phyloP scores from a whole-genome alignment of 805 yeast genomes.

The Metschnikowia vanudenii region DNA sequence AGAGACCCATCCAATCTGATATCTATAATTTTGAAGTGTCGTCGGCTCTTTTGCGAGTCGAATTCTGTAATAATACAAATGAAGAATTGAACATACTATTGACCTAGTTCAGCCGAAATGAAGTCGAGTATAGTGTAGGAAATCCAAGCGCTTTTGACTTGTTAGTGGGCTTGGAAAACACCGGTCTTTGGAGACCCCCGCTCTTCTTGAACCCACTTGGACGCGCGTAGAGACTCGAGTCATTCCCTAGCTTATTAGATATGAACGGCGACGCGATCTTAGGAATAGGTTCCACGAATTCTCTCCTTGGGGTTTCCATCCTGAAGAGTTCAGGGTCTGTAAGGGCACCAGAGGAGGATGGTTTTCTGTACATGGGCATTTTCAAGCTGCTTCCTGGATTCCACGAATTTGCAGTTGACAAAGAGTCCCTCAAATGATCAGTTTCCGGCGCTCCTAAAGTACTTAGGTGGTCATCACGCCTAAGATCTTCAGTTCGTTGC shows the following conservation, averaged over 20 bases:
- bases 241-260: conserved; percentile 17
- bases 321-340: conserved; percentile 6
- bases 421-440: not conserved
- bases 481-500: not conserved
- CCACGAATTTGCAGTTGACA: conserved; percentile 2
- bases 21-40: not conserved
- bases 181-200: conserved; percentile 19
- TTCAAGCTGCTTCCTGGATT: conserved; percentile 7
- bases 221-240: not conserved
- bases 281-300: conserved; percentile 6
- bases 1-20: conserved; percentile 49
- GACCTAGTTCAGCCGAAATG: conserved; percentile 14
- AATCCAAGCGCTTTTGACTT: conserved; percentile 14
- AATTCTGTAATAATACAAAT: not conserved
- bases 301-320: conserved; percentile 3
- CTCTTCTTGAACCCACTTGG: conserved; percentile 15
- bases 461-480: too few species aligned
- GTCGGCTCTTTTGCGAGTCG: too few species aligned
- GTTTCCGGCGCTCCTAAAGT: too few species aligned
- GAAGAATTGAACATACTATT: conserved; percentile 1
- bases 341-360: not conserved
- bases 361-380: conserved; percentile 20
- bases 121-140: conserved; percentile 19
- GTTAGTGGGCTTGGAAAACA: conserved; percentile 8
- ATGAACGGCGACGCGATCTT: conserved; percentile 18